Conservation (phyloP, 495 filamentous ascomycete genomes). For the Lasiosphaeria miniovina region DNA sequence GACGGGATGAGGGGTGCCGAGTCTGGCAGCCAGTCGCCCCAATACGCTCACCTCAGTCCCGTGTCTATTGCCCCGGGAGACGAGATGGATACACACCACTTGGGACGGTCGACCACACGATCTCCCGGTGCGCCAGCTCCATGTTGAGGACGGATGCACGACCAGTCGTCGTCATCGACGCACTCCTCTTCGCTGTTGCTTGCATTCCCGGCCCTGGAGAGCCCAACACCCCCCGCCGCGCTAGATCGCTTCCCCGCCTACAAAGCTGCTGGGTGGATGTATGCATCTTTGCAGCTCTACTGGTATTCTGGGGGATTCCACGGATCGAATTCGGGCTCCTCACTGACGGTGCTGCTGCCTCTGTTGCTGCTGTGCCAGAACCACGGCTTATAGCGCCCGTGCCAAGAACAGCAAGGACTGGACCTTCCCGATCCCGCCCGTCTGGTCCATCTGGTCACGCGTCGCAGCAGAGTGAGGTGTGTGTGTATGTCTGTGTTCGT, state of each 20-base stretch:
- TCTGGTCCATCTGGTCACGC: constrained; percentile 5
- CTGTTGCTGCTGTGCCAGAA: neutral
- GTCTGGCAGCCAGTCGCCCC: neutral
- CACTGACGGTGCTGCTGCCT: constrained; percentile 1
- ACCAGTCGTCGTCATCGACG: neutral
- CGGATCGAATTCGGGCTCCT: constrained; percentile 1
- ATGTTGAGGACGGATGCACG: neutral
- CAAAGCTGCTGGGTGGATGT: neutral
- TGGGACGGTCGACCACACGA: neutral
- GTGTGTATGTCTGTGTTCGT: neutral
- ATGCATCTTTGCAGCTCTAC: neutral
- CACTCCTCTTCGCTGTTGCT: neutral
- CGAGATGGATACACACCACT: neutral
- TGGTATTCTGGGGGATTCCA: neutral
- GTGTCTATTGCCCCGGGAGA: neutral
- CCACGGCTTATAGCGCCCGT: constrained; percentile 1
- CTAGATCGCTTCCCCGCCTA: neutral
- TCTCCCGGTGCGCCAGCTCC: neutral
- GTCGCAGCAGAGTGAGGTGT: neutral
- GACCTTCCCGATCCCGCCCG: constrained; percentile 4
- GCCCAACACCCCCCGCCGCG: neutral
- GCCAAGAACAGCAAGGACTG: neutral
- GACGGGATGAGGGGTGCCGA: neutral
- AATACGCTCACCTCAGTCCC: neutral
- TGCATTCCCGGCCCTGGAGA: neutral